Percentiles rank a stretch among this genome's conserved stretches.
phyloP scores from a whole-genome alignment of 768 basidiomycete species.

The Lanmaoa pseudosensibilis region DNA sequence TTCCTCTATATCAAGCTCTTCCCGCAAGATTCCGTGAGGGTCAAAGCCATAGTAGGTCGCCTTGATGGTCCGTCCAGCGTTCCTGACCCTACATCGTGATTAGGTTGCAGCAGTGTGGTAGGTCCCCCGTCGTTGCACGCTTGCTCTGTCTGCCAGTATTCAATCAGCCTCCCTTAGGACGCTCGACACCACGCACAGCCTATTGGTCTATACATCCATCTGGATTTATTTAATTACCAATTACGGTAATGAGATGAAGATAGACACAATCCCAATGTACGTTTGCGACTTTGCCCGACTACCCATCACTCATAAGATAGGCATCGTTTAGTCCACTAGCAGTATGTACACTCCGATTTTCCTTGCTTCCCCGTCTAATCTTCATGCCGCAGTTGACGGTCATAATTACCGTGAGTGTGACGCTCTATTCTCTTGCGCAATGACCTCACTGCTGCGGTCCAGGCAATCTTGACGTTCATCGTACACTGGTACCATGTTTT shows the following conservation, averaged over 20 bases:
- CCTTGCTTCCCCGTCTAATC: background rate
- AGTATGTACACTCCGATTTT: slow-evolving; percentile 14
- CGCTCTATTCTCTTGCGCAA: background rate
- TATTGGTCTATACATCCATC: slow-evolving; percentile 40
- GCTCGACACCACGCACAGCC: slow-evolving; percentile 42
- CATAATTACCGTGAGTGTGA: slow-evolving; percentile 30
- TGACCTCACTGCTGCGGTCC: slow-evolving; percentile 25
- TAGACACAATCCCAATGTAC: slow-evolving; percentile 48
- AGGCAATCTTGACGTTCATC: slow-evolving; percentile 48
- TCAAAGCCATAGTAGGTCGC: slow-evolving; percentile 26
- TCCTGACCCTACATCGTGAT: background rate
- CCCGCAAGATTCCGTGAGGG: slow-evolving; percentile 21
- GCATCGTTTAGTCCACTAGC: slow-evolving; percentile 24
- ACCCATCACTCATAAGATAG: background rate
- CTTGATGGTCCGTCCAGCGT: background rate
- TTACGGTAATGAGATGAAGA: slow-evolving; percentile 39
- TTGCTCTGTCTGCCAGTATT: background rate
- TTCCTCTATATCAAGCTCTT: slow-evolving; percentile 33
- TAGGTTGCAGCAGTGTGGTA: slow-evolving; percentile 33
- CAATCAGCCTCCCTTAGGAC: slow-evolving; percentile 10
- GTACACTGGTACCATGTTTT: slow-evolving; percentile 46
- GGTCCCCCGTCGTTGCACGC: background rate
- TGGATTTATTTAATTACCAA: slow-evolving; percentile 46
- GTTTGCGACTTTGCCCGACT: background rate
- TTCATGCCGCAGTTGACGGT: slow-evolving; percentile 25